Evolutionary conservation across 352 stramenopile species (phyloP).

Genomic region (Albugo laibachii): DNA sequence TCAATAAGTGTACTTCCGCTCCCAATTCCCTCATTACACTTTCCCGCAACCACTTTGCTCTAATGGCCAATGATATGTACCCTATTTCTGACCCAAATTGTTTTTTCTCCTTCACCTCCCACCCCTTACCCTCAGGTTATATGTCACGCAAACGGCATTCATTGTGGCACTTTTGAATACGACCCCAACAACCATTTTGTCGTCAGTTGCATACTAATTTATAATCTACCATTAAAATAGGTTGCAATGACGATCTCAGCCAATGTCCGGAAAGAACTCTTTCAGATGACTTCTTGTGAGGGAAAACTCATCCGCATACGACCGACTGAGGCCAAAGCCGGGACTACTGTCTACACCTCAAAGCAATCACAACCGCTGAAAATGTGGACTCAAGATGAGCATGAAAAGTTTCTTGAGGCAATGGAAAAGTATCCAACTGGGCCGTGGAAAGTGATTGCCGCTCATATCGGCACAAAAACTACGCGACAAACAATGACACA

Average conservation of each 20-base stretch:
- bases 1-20: too few relatives aligned
- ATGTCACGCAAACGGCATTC: too few relatives aligned
- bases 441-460: slow-evolving; percentile 66
- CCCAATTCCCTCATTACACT: too few relatives aligned
- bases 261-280: slow-evolving; percentile 70
- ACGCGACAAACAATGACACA: slow-evolving; percentile 88
- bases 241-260: slow-evolving; percentile 56
- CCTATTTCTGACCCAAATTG: too few relatives aligned
- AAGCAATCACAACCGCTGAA: slow-evolving; percentile 69
- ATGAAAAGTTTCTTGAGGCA: slow-evolving; percentile 69
- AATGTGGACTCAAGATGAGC: slow-evolving; percentile 73
- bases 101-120: too few relatives aligned
- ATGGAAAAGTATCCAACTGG: slow-evolving; percentile 75
- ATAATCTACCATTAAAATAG: too few relatives aligned
- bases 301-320: slow-evolving; percentile 72
- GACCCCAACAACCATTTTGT: too few relatives aligned
- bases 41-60: too few relatives aligned
- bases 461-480: slow-evolving; percentile 64
- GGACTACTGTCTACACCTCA: slow-evolving; percentile 66
- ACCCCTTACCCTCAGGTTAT: too few relatives aligned
- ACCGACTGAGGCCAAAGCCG: slow-evolving; percentile 62
- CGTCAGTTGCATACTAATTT: too few relatives aligned
- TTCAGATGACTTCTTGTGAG: slow-evolving; percentile 60
- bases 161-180: too few relatives aligned
- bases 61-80: too few relatives aligned